These are phyloP conservation scores for Imleria badia DNA, from an alignment of 768 basidiomycete species.

Conservation along the genomic window DNA sequence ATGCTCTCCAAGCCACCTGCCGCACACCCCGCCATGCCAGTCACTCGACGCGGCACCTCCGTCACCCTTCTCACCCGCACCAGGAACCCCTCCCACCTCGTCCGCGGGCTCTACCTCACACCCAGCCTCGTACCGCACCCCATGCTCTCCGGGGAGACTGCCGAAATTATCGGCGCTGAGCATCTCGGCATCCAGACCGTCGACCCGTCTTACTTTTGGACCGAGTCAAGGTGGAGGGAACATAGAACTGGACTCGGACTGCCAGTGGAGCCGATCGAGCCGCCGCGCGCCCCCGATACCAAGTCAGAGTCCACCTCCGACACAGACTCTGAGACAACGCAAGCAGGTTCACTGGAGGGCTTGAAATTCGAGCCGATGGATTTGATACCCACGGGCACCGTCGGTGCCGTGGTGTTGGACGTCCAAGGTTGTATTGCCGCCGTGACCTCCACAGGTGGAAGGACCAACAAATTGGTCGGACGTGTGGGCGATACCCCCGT, in stretches of 20 bases:
- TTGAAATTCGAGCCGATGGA: conserved; percentile 41
- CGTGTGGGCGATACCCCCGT: conserved; percentile 81
- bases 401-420: conserved; percentile 84
- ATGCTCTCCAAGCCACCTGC: conserved; percentile 79
- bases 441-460: conserved; percentile 79
- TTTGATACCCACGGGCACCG: conserved; percentile 70
- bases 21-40: conserved; percentile 57
- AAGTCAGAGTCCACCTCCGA: conserved; percentile 5
- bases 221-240: conserved; percentile 71
- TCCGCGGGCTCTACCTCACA: conserved; percentile 68
- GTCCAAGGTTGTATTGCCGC: conserved; percentile 67
- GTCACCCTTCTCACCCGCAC: conserved; percentile 64
- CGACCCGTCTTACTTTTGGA: conserved; percentile 78
- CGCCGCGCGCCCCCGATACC: conserved; percentile 14
- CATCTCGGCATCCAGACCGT: conserved; percentile 56
- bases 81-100: conserved; percentile 73
- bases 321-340: conserved; percentile 19
- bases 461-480: conserved; percentile 81
- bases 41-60: conserved; percentile 60
- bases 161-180: conserved; percentile 57
- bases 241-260: conserved; percentile 72
- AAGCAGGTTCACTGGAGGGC: conserved; percentile 16
- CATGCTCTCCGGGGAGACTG: conserved; percentile 65
- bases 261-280: conserved; percentile 62
- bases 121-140: conserved; percentile 62